Evolutionary conservation across 495 filamentous ascomycete species (phyloP), one percentile per base, ranked within the genome.

Genomic region (Aeminium ludgeri): DNA sequence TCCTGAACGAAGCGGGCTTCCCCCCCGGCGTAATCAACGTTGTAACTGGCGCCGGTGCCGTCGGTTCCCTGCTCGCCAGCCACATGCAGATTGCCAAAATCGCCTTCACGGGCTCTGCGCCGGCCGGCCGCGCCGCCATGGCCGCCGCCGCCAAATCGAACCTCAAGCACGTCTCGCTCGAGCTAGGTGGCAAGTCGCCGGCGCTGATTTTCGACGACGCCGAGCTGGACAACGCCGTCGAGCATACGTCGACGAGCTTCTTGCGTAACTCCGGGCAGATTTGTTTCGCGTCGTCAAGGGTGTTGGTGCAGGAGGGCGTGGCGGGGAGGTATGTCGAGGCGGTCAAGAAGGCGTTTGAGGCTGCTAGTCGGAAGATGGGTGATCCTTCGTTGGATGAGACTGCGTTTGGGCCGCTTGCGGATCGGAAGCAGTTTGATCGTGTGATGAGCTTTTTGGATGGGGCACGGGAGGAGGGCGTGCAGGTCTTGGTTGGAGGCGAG

Each of bases 31-130:
- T 16, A 34, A 13, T 11, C 6, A 13, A 61, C 40, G 47, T 61
- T 20, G 33, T 61, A 27, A 46, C 52, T 13, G 58, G 58, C 17
- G 56, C 48, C 34, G 58, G 56, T 7, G 15, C 39, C 10, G 46
- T 53, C 6, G 58, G 58, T 8, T 38, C 47, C 2, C 36, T 61
- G 44, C 44, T 61, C 2, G 49, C 58, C 6, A 46, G 39, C 17
- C 58, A 60, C 46, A 61, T 59, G 56, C 34, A 56, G 18, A 49
- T 61, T 40, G 41, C 50, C 30, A 59, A 59, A 46, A 57, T 61
- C 35, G 53, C 48, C 12, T 61, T 61, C 40, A 59, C 56, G 11
- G 58, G 58, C 10, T 55, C 50, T 12, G 49, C 49, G 15, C 30
- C 41, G 11, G 51, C 51, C 11, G 58, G 58, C 16, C 46, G 54